These are phyloP conservation scores for Cadophora gregata DNA, from an alignment of 2,329 filamentous ascomycete species.

Conservation along the genomic window DNA sequence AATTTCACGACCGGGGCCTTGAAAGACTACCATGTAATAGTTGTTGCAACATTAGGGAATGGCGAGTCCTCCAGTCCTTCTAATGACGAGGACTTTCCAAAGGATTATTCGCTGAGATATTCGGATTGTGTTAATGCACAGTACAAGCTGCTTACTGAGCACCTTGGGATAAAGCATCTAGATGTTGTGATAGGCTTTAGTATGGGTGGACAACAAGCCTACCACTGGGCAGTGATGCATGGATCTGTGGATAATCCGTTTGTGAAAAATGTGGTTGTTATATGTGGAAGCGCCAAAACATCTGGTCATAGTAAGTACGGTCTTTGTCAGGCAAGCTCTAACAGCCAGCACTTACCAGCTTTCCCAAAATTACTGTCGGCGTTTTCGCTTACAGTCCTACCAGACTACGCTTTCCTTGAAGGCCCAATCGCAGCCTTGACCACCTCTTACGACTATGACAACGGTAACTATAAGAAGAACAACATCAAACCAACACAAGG, in stretches of 20 bases:
- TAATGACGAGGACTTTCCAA: constrained; percentile 50
- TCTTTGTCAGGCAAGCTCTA: neutral
- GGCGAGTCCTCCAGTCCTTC: constrained; percentile 55
- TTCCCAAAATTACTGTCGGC: too few relatives aligned
- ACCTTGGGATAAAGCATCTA: constrained; percentile 45
- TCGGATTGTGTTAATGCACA: constrained; percentile 52
- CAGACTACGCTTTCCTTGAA: constrained; percentile 53
- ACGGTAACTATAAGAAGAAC: constrained; percentile 41
- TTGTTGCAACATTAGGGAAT: constrained; percentile 54
- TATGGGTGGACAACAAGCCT: constrained; percentile 57
- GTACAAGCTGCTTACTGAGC: constrained; percentile 47
- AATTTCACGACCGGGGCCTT: constrained; percentile 53
- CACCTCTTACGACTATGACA: constrained; percentile 49
- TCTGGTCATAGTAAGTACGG: constrained; percentile 47
- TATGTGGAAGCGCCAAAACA: constrained; percentile 54
- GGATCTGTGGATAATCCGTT: constrained; percentile 43
- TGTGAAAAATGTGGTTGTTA: constrained; percentile 49
- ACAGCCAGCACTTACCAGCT: too few relatives aligned
- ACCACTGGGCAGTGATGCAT: constrained; percentile 54
- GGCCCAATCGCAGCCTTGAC: constrained; percentile 52
- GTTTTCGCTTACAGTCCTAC: neutral
- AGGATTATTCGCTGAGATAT: constrained; percentile 46
- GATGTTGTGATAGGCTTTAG: constrained; percentile 54
- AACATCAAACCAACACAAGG: constrained; percentile 45
- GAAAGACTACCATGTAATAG: constrained; percentile 51